These are phyloP conservation scores for Fomitopsis betulina DNA, from an alignment of 1,284 basidiomycete species.

Conservation along the genomic window DNA sequence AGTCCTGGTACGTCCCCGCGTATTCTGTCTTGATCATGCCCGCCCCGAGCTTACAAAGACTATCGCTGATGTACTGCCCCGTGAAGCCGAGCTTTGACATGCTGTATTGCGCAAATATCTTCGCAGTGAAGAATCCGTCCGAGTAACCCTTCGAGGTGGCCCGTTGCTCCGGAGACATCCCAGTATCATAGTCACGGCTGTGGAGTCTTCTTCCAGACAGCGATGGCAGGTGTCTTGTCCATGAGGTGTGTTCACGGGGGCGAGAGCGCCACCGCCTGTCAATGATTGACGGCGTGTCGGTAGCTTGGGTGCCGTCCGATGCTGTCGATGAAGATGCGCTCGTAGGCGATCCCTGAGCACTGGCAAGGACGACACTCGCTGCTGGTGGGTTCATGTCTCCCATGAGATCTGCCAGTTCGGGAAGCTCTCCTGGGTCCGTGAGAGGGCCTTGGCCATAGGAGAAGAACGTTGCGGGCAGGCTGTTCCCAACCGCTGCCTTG, in stretches of 20 bases:
- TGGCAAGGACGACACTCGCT: slow-evolving; percentile 1
- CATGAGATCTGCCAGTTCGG: slow-evolving; percentile 15
- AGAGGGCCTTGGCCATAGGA: slow-evolving; percentile 35
- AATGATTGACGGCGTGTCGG: neutral
- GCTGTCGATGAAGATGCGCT: neutral
- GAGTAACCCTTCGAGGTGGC: slow-evolving; percentile 47
- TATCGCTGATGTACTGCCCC: slow-evolving; percentile 58
- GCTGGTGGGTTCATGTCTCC: slow-evolving; percentile 9
- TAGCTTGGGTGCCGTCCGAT: neutral
- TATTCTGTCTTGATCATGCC: slow-evolving; percentile 33
- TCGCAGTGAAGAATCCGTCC: slow-evolving; percentile 60
- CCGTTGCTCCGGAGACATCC: slow-evolving; percentile 16
- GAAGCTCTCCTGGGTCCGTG: slow-evolving; percentile 17
- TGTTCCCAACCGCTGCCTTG: slow-evolving; percentile 49
- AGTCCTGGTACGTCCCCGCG: slow-evolving; percentile 39
- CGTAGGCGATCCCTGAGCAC: slow-evolving; percentile 1
- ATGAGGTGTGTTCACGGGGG: neutral
- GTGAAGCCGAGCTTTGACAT: slow-evolving; percentile 62
- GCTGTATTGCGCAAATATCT: slow-evolving; percentile 51
- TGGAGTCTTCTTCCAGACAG: neutral
- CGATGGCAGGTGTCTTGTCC: neutral
- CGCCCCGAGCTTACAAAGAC: slow-evolving; percentile 33
- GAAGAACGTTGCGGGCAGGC: slow-evolving; percentile 55
- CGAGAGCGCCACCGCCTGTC: neutral
- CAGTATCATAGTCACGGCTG: slow-evolving; percentile 7